Evolutionary conservation across 202 grass and related monocot genomes (phyloP), one percentile per base, ranked within the genome.

Genomic region (Schoenoplectus tabernaemontani): DNA sequence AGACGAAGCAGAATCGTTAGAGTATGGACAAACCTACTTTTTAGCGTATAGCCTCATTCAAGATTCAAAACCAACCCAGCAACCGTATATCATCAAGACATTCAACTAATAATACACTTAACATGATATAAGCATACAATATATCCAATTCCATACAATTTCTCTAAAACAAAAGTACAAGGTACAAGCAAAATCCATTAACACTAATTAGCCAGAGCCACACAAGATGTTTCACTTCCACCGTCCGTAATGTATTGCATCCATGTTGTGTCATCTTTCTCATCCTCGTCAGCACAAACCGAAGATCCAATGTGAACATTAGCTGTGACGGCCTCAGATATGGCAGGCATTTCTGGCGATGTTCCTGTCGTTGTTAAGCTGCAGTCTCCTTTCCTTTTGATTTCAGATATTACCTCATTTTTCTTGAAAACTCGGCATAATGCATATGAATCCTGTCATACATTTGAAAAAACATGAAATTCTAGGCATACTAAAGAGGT

Each of bases 391-490:
- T 88, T 81, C 57, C 85, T 89, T 50, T 93, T 90, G 57, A 80
- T 73, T 60, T 93, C 96, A 53, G 80, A 78, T 17, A 86, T 74
- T 0, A 79, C 78, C 38, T 82, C 96, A 82, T 95, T 91, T 77
- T 99, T 99, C 86, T 99, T 99, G 85, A 99, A 96, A 64, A 99
- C 90, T 80, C 96, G 92, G 85, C 96, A 99, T 54, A 99, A 48
- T 17, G 92, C 96, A 54, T 96, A 93, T 0, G 87, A 89, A 58
- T 99, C 92, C 96, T 97, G 84, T 46, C 48, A 36, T 16, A 54
- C 10, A 54, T 39, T 17, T 4, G 10, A 69, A 73, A 5, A 17
- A 1, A 48, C 44, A 50, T 72, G 15, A 51, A 34, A 54, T 75
- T 75, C 7, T 19, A 36, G 3, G 2, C 38, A 53, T 12, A 56